Conservation (phyloP, 768 basidiomycete genomes). For the Lactarius deliciosus region DNA sequence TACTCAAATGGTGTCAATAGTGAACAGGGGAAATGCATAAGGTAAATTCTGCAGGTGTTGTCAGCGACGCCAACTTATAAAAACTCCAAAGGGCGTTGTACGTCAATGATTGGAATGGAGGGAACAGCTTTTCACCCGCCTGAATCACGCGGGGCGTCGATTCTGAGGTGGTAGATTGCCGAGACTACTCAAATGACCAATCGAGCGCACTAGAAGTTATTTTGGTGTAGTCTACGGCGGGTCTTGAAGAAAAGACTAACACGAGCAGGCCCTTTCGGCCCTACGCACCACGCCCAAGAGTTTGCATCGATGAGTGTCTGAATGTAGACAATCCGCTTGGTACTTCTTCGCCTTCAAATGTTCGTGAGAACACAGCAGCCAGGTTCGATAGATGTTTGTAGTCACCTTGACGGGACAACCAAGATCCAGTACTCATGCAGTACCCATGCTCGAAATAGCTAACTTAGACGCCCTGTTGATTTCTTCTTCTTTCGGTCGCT, state of each 20-base stretch:
- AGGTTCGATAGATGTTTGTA: not conserved
- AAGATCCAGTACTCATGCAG: not conserved
- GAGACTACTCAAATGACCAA: not conserved
- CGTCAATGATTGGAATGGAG: not conserved
- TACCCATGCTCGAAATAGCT: not conserved
- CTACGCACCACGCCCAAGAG: not conserved
- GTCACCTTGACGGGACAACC: not conserved
- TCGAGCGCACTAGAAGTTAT: not conserved
- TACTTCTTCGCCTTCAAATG: not conserved
- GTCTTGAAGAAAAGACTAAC: not conserved
- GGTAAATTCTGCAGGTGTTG: too few relatives aligned
- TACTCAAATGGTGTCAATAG: not conserved
- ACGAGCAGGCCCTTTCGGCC: not conserved
- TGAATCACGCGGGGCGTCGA: conserved; percentile 2
- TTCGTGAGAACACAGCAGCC: not conserved
- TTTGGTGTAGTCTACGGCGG: conserved; percentile 1
- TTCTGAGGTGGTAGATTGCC: not conserved
- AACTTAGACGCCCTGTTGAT: too few relatives aligned
- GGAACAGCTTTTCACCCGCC: not conserved
- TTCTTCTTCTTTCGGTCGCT: too few relatives aligned
- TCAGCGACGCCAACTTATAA: too few relatives aligned
- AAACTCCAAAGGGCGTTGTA: too few relatives aligned
- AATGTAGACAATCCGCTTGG: not conserved
- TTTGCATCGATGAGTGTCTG: not conserved
- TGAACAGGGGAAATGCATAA: not conserved